Evolutionary conservation across 306 rosid genomes (phyloP).

Genomic region (Vigna hirtella): DNA sequence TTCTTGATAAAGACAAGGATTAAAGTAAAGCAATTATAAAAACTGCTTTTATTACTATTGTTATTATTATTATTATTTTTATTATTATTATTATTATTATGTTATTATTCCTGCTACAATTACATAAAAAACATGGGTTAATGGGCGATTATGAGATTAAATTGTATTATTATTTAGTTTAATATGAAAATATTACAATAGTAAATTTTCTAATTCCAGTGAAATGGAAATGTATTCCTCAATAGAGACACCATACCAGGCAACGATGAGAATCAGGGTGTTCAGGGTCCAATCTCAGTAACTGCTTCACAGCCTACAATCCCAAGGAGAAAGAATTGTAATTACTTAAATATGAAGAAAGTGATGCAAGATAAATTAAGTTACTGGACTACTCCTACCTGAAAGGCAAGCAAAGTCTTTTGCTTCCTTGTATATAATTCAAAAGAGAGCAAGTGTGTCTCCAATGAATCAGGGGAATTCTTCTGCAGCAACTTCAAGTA

Average conservation of each 20-base stretch:
- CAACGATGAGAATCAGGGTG: slow-evolving; percentile 96
- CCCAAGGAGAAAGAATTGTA: slow-evolving; percentile 17
- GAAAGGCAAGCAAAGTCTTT: slow-evolving; percentile 88
- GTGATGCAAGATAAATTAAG: slow-evolving; percentile 20
- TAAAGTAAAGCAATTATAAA: background rate
- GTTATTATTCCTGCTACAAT: background rate
- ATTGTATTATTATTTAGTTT: slow-evolving; percentile 1
- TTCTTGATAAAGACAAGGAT: slow-evolving; percentile 7
- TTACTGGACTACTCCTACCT: slow-evolving; percentile 54
- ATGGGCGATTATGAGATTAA: background rate
- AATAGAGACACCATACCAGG: slow-evolving; percentile 64
- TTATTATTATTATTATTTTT: background rate
- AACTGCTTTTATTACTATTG: background rate
- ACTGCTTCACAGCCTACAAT: slow-evolving; percentile 88
- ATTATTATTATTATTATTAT: too few relatives aligned
- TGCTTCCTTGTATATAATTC: slow-evolving; percentile 84
- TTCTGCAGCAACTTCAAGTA: slow-evolving; percentile 96
- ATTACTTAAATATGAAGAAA: slow-evolving; percentile 13
- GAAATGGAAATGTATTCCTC: slow-evolving; percentile 29
- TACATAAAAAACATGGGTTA: background rate
- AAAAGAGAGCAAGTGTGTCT: slow-evolving; percentile 92
- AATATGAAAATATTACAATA: background rate
- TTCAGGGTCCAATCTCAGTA: slow-evolving; percentile 84
- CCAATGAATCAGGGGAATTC: slow-evolving; percentile 80
- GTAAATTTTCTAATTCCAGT: slow-evolving; percentile 14